Conservation (phyloP, 2,329 filamentous ascomycete species). For the Fusarium coffeatum region DNA sequence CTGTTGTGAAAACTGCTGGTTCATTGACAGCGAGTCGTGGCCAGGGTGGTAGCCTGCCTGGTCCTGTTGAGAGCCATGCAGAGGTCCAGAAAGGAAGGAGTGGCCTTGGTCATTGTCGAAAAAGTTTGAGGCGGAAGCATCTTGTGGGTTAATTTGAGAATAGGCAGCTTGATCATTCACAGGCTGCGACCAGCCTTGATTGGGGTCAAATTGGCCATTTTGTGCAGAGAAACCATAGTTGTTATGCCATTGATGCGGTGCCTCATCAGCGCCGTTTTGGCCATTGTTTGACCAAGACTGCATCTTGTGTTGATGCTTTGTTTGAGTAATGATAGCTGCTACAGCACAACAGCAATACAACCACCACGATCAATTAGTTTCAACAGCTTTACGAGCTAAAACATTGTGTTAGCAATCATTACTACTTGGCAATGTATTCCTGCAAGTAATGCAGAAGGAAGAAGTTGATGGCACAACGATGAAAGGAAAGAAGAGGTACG, state of each 20-base stretch:
- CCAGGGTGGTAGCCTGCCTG: conserved; percentile 48
- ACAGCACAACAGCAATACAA: conserved; percentile 39
- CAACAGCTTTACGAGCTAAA: conserved; percentile 47
- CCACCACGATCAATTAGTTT: conserved; percentile 39
- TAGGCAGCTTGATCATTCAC: conserved; percentile 51
- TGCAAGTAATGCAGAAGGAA: conserved; percentile 8
- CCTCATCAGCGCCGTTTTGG: conserved; percentile 53
- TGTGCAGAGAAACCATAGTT: conserved; percentile 51
- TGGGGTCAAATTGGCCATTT: conserved; percentile 54
- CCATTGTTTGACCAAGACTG: conserved; percentile 55
- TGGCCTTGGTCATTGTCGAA: conserved; percentile 51
- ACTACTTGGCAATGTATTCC: conserved; percentile 35
- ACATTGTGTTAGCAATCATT: conserved; percentile 48
- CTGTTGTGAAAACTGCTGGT: conserved; percentile 51
- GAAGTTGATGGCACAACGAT: conserved; percentile 21
- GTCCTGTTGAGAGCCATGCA: conserved; percentile 47
- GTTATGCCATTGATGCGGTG: conserved; percentile 51
- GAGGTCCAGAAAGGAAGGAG: conserved; percentile 48
- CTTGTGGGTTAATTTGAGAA: conserved; percentile 50
- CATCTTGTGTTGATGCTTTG: conserved; percentile 49
- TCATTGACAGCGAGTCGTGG: conserved; percentile 49
- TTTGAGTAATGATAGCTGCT: conserved; percentile 38
- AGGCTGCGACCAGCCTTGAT: conserved; percentile 54
- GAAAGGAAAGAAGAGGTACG: background rate
- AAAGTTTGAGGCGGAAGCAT: conserved; percentile 50